Evolutionary conservation across 192 early-diverging fungal genomes (phyloP).

Genomic region (Gaertneriomyces semiglobifer): DNA sequence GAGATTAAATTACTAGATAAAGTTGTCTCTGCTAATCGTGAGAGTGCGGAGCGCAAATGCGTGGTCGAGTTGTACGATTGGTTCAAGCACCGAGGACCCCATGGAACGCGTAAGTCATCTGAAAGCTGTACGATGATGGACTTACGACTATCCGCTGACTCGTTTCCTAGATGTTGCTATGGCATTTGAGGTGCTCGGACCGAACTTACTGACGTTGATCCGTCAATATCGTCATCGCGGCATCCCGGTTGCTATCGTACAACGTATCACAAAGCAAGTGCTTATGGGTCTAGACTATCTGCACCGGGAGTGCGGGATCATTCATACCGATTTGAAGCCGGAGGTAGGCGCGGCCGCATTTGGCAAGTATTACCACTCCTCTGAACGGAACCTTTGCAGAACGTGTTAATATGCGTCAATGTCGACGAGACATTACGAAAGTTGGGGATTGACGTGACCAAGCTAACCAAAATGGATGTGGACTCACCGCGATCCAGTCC

Average conservation of each 20-base stretch:
- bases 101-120: conserved; percentile 65
- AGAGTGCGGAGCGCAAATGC: conserved; percentile 54
- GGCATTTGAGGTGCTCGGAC: conserved; percentile 97
- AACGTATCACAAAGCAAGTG: conserved; percentile 87
- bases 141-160: neutral
- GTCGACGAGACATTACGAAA: conserved; percentile 73
- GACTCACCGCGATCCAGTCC: conserved; percentile 13
- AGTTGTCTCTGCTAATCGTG: conserved; percentile 64
- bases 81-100: conserved; percentile 83
- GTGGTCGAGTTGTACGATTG: conserved; percentile 90
- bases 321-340: conserved; percentile 98
- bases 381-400: conserved; percentile 37
- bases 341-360: conserved; percentile 48
- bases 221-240: conserved; percentile 77
- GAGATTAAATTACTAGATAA: conserved; percentile 91
- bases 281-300: conserved; percentile 90
- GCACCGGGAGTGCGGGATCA: conserved; percentile 89
- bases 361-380: neutral
- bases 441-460: conserved; percentile 39
- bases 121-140: neutral
- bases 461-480: conserved; percentile 20
- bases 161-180: conserved; percentile 75
- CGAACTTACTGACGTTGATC: conserved; percentile 88
- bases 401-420: conserved; percentile 90
- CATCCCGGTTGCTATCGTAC: conserved; percentile 81